Percentiles rank a stretch among this genome's conserved stretches.
phyloP scores from a whole-genome alignment of 78 protist genomes.

The Dictyostelium intermedium region DNA sequence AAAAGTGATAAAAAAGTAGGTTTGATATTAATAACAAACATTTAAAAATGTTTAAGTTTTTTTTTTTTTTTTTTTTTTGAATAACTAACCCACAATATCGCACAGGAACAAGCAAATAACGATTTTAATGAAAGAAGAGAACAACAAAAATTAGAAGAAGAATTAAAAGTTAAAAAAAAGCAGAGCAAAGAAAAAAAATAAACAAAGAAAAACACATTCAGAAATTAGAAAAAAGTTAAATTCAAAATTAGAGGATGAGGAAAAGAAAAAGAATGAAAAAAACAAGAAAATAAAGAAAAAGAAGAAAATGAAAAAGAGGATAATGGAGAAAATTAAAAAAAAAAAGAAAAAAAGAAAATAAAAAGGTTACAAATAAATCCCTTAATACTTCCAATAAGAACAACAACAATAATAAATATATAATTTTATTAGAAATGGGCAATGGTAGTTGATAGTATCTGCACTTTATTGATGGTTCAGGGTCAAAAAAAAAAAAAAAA shows the following conservation, averaged over 20 bases:
- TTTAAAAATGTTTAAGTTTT: no score
- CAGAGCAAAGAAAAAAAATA: constrained; percentile 58
- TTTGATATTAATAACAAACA: no score
- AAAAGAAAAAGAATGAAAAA: neutral
- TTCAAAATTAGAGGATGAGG: neutral
- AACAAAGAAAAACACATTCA: constrained; percentile 45
- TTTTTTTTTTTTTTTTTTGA: neutral
- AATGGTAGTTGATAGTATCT: no score
- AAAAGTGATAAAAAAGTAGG: neutral
- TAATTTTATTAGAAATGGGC: neutral
- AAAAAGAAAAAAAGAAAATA: neutral
- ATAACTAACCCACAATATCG: neutral
- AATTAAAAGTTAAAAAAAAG: constrained; percentile 29
- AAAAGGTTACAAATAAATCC: no score
- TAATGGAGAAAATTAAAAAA: neutral
- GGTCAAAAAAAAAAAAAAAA: no score
- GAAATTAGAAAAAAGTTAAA: constrained; percentile 65
- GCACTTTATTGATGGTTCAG: no score
- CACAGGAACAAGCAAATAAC: constrained; percentile 27
- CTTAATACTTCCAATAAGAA: no score
- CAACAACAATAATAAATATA: neutral
- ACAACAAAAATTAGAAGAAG: constrained; percentile 13
- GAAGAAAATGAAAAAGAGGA: neutral
- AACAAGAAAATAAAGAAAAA: neutral
- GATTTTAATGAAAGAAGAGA: constrained; percentile 62